Evolutionary conservation across 2,329 filamentous ascomycete species (phyloP).

Genomic region (Epicoccum sorghinum): DNA sequence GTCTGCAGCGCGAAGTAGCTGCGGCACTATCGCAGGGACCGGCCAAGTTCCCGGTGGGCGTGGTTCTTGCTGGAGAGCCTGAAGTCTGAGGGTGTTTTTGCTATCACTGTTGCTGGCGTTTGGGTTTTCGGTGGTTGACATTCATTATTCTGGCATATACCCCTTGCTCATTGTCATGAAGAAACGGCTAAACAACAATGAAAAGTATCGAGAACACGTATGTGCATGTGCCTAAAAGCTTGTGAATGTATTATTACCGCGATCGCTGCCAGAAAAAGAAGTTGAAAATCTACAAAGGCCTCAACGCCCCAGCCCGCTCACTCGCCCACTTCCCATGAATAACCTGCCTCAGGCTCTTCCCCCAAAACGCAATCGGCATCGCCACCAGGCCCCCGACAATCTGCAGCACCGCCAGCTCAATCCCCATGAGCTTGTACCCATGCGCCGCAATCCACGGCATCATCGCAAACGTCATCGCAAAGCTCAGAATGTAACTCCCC

Average conservation of each 20-base stretch:
- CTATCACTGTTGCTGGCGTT: background rate
- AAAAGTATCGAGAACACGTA: too few species aligned
- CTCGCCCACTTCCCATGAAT: constrained; percentile 37
- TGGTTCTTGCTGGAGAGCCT: background rate
- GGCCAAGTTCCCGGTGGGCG: constrained; percentile 3
- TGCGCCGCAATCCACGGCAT: constrained; percentile 34
- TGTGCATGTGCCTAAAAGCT: too few species aligned
- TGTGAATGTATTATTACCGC: too few species aligned
- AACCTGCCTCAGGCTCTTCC: constrained; percentile 34
- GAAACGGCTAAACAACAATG: background rate
- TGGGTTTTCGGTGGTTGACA: background rate
- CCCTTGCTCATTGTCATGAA: constrained; percentile 6
- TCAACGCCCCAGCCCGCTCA: constrained; percentile 35
- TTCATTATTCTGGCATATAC: constrained; percentile 10
- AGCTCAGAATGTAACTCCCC: constrained; percentile 31
- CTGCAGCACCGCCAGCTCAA: constrained; percentile 47
- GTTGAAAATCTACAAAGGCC: constrained; percentile 22
- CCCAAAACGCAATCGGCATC: constrained; percentile 41
- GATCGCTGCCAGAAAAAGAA: too few species aligned
- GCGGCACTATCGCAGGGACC: constrained; percentile 5
- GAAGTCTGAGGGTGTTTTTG: background rate
- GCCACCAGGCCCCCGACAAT: constrained; percentile 33
- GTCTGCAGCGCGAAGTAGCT: constrained; percentile 4
- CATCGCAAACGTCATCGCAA: constrained; percentile 31
- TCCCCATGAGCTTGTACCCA: constrained; percentile 35